Evolutionary conservation across 1,284 basidiomycete genomes (phyloP), one percentile per base, ranked within the genome.

Genomic region (Papiliotrema laurentii): DNA sequence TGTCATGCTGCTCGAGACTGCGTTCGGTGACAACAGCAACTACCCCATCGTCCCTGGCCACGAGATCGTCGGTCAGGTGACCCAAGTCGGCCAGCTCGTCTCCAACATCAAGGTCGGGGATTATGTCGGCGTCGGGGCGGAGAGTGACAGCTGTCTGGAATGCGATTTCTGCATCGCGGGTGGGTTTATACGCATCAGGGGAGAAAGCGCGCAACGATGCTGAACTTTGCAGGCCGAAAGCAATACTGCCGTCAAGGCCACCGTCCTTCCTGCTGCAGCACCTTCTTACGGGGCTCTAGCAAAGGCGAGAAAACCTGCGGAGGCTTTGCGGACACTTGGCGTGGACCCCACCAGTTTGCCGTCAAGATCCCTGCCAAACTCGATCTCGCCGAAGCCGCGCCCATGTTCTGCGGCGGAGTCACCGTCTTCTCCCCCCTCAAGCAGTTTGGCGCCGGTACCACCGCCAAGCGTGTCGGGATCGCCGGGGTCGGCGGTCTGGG

Each of bases 301-400:
- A 50, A 61, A 27, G 66, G 63, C 9, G 48, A 55, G 42, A 70
- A 68, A 49, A 65, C 74, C 1, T 71, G 69, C 53, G 77, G 76
- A 21, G 77, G 77, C n/a, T 78, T 76, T 55, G 65, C 55, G 49
- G 45, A 58, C 37, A 62, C 68, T 58, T 64, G 60, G 59, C 77
- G 63, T 22, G 63, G 63, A 38, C 59, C 63, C 3, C 45, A 59
- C 21, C 80, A 78, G 51, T 86, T 83, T 60, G 82, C 82, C 41
- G 81, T 85, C 68, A 77, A 78, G 11, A 79, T 87, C 42, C 84
- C 85, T 0, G 78, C 83, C 4, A 75, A 61, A 11, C 68, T 86
- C 44, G 71, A 78, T 36, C 76, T 78, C 4, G 78, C 78, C 47
- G 66, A 80, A 49, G 81, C 77, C 2, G 75, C 73, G 9, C 72